These are phyloP conservation scores for Tetradesmus obliquus DNA, from an alignment of 139 green algal genomes.

Conservation along the genomic window DNA sequence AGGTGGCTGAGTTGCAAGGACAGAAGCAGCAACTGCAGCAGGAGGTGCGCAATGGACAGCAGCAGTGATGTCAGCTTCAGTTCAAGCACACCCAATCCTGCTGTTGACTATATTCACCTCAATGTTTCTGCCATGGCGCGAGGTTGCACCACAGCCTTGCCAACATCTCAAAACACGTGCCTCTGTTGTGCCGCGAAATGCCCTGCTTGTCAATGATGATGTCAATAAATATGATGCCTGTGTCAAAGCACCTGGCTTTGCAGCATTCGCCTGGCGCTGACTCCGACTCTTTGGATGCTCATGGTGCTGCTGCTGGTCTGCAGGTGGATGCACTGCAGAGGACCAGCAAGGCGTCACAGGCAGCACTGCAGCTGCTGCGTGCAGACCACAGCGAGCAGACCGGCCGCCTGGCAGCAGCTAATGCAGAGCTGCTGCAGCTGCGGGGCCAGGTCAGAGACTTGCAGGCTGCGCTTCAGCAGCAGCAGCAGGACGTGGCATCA, in stretches of 20 bases:
- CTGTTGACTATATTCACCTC: no score
- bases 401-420: background rate
- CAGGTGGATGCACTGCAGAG: background rate
- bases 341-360: background rate
- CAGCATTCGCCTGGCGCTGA: no score
- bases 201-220: no score
- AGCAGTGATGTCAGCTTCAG: background rate
- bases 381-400: slow-evolving; percentile 4
- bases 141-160: no score
- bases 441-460: background rate
- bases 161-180: no score
- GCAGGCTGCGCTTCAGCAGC: background rate
- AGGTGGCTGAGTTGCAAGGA: slow-evolving; percentile 3
- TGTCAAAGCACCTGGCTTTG: no score
- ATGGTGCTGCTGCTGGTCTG: background rate
- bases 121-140: no score
- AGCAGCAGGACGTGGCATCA: slow-evolving; percentile 14
- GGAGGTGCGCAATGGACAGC: background rate
- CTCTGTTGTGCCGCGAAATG: no score
- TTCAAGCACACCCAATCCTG: background rate
- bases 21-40: slow-evolving; percentile 9
- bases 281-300: no score
- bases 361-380: background rate
- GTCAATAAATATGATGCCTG: no score
- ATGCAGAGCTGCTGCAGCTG: background rate